Evolutionary conservation across 768 basidiomycete species (phyloP), one percentile per base, ranked within the genome.

Genomic region (Podaxis sp.): DNA sequence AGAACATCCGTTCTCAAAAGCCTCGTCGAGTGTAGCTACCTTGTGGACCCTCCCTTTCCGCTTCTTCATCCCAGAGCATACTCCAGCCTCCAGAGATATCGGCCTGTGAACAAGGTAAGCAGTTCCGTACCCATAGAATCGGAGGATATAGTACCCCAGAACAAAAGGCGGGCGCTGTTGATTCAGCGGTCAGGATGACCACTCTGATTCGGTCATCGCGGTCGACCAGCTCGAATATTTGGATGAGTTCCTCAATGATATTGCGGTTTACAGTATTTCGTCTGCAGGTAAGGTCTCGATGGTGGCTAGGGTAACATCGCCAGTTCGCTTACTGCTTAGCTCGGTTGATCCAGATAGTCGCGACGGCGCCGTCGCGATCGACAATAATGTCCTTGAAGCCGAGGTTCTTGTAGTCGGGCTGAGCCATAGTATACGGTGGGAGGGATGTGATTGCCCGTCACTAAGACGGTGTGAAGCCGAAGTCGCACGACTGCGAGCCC

Each of bases 161-260:
- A 64, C 84, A 84, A 63, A 74, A 86, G 0, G 82, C 83, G 18
- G 79, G 74, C 1, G 82, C 80, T 6, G 72, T 76, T 52, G 72
- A 77, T 50, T 84, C 82, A 0, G 83, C 79, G 2, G 82, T 84
- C 38, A 83, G 63, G 18, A 85, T 74, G 16, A 84, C 76, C 0
- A 73, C 83, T 38, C 78, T 76, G 21, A 85, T 79, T 40, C 79
- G 76, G 63, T 84, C 83, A 59, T 85, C 84, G 50, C 69, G 73
- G 71, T 84, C 82, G 18, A 76, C 75, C 2, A 81, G 64, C 18
- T 75, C 75, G 61, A 82, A 83, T 1, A 74, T 74, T 47, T 76
- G 68, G 36, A 77, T 69, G 38, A 83, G 65, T 13, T 84, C 82
- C 0, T 68, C 27, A 25, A 70, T 67, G 11, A 83, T 61, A 10